Evolutionary conservation across 805 yeast genomes (phyloP), one percentile per base, ranked within the genome.

Genomic region (Brettanomyces custersianus): DNA sequence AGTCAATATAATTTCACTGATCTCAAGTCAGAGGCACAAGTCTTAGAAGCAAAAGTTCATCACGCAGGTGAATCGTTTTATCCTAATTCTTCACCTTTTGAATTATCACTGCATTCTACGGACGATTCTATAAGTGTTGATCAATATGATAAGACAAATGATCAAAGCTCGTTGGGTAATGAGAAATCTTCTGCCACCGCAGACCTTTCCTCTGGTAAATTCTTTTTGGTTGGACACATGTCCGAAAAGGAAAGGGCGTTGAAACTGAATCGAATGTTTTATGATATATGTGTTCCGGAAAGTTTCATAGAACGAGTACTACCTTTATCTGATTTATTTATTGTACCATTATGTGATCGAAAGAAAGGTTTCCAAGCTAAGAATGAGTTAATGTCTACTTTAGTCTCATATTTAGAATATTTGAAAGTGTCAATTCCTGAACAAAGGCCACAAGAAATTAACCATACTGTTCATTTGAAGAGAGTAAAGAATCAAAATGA

Each of bases 391-490:
- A 19, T 42, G 9, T 23, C 27, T 7, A 42, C 39, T 16, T 31
- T 52, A 2, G 30, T 22, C 3, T 31, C 38, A 8, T 44, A 41
- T 29, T 19, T 43, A 12, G 12, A 13, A 2, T 41, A 37, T 28
- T 37, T 52, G 20, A 31, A 20, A 11, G 26, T 44, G 7, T 31
- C 52, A 0, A 35, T 50, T 4, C 57, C 55, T 3, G 25, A 17
- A 4, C 32, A 31, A 20, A 30, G 35, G 12, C 19, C 11, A 2
- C 29, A 41, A 13, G 37, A 37, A 11, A 22, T 46, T 23, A 36
- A 53, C 2, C 49, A 48, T 32, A 23, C 50, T 7, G 53, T 49
- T 22, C 37, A 38, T 17, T 39, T 50, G 15, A 39, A 38, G 20
- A 29, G 32, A 4, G 48, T 46, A 4, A 40, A 37, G 9, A 38